phyloP scores from a whole-genome alignment of 345 rosid genomes.

The Hypericum androsaemum region DNA sequence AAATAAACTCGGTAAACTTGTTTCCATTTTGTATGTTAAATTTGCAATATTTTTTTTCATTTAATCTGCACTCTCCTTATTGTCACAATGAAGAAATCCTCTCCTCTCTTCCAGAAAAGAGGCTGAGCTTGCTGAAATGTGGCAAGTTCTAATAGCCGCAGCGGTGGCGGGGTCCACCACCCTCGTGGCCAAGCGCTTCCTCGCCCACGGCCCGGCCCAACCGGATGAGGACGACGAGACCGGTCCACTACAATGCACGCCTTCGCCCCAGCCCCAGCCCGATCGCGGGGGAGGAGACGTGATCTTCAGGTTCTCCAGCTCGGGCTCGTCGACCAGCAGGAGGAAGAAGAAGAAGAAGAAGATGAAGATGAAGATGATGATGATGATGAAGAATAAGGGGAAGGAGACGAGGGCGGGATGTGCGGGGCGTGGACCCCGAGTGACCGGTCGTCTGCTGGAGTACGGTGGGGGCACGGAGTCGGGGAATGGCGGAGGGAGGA shows the following conservation, averaged over 20 bases:
- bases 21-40: too few relatives aligned
- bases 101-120: too few relatives aligned
- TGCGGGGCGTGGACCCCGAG: slow-evolving; percentile 6
- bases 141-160: slow-evolving; percentile 68
- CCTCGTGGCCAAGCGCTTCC: slow-evolving; percentile 46
- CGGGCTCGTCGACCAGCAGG: slow-evolving; percentile 26
- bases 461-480: not conserved
- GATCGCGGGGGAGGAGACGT: slow-evolving; percentile 26
- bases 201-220: slow-evolving; percentile 13
- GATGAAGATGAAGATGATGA: slow-evolving; percentile 18
- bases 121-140: slow-evolving; percentile 26
- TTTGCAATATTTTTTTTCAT: too few relatives aligned
- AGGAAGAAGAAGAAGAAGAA: slow-evolving; percentile 19
- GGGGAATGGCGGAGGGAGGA: slow-evolving; percentile 13
- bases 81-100: slow-evolving; percentile 2
- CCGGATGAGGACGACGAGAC: slow-evolving; percentile 3
- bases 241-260: slow-evolving; percentile 1
- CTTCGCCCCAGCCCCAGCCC: slow-evolving; percentile 7
- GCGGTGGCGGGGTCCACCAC: slow-evolving; percentile 69
- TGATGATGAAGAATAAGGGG: too few relatives aligned
- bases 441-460: slow-evolving; percentile 20
- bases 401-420: too few relatives aligned
- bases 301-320: slow-evolving; percentile 67
- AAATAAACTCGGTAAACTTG: too few relatives aligned
- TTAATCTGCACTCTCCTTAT: too few relatives aligned